Base-by-base conservation (phyloP, 2,329 filamentous ascomycete species). In the Amauroascus verrucosus region DNA sequence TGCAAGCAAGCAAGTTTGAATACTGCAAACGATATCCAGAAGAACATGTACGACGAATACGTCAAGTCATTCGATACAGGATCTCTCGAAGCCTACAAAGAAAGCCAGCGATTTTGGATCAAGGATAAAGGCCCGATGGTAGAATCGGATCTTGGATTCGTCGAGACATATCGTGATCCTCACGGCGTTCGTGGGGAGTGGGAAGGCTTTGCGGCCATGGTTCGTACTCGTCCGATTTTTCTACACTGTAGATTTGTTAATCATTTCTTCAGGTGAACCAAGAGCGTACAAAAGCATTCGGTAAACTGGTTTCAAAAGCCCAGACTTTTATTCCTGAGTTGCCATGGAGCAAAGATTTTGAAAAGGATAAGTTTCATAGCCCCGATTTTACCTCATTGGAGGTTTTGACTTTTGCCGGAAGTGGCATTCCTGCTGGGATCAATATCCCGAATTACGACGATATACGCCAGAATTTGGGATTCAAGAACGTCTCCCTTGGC, bases 381-480 rank as follows among this genome's bases (percentile, higher is more conserved):
- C 93, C 93, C 0, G 93, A 98, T 67, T 98, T 98, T 65, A 97
- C 93, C 0, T 93, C 86, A 8, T 77, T 97, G 1, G 93, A 98
- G 68, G 89, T 96, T 2, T 71, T 96, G 56, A 88, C 85, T 0
- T 96, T 96, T 61, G 78, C 80, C 20, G 78, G 79, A 7, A 79
- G 76, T 51, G 80, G 79, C 54, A 81, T 83, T 45, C 80, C 80
- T 18, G 79, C 78, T 13, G 79, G 79, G 24, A 79, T 79, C 62
- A 80, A 78, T 53, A 71, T 76, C 18, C 76, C 76, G n/a, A 79
- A 80, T 61, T 78, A 78, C 59, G 77, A 80, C 60, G 72, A 74
- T 50, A 80, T 83, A 57, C 72, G 81, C 44, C 80, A 83, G 61
- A 80, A 76, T 48, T 70, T 81, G 47, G 81, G 81, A 20, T 84